These are phyloP conservation scores for Chondrostereum purpureum DNA, from an alignment of 1,284 basidiomycete species.

Conservation along the genomic window DNA sequence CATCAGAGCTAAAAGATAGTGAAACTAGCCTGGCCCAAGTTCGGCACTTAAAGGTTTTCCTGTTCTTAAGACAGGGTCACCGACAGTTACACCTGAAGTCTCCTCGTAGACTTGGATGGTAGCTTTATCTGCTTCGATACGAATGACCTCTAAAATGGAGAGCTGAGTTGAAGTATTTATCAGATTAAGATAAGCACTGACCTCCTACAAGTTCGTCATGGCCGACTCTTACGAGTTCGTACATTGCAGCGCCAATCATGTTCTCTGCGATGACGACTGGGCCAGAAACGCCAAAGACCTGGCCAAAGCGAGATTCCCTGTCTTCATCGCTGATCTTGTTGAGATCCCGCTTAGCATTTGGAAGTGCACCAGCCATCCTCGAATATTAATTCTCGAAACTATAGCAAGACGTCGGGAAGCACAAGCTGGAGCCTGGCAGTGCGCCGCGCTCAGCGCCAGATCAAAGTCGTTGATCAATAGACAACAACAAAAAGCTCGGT, in stretches of 20 bases:
- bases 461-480: neutral
- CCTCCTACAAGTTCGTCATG: slow-evolving; percentile 97
- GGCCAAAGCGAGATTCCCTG: slow-evolving; percentile 81
- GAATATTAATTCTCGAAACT: too few relatives aligned
- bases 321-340: slow-evolving; percentile 88
- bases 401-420: too few relatives aligned
- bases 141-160: slow-evolving; percentile 76
- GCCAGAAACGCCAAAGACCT: slow-evolving; percentile 92
- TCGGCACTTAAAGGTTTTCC: slow-evolving; percentile 98
- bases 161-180: neutral
- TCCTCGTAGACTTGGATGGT: slow-evolving; percentile 99
- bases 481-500: neutral
- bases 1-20: neutral
- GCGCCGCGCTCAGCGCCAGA: neutral
- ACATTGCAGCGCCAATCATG: slow-evolving; percentile 95
- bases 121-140: slow-evolving; percentile 93
- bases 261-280: slow-evolving; percentile 97
- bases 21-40: slow-evolving; percentile 78
- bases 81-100: slow-evolving; percentile 95
- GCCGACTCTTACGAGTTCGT: slow-evolving; percentile 92
- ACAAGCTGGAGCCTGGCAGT: too few relatives aligned
- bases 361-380: slow-evolving; percentile 92
- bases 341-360: slow-evolving; percentile 83
- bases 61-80: slow-evolving; percentile 94
- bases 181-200: slow-evolving; percentile 29